Evolutionary conservation across 495 filamentous ascomycete genomes (phyloP), one percentile per base, ranked within the genome.

Genomic region (Patellaria atrata): DNA sequence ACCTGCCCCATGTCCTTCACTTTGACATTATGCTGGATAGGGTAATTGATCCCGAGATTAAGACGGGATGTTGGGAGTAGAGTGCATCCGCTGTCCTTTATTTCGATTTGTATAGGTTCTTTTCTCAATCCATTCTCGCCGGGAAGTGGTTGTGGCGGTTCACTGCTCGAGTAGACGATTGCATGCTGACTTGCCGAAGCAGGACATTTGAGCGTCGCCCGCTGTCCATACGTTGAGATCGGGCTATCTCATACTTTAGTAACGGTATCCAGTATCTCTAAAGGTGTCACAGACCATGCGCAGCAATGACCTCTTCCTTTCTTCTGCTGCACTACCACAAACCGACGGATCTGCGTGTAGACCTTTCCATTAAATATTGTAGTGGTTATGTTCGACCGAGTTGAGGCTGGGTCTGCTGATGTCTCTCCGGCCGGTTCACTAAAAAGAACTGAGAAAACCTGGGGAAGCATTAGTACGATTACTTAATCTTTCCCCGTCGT

Each of bases 171-270:
- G 35, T 61, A 52, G 5, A 61, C 52, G 14, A 62, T 42, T 5
- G 62, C 46, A 47, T 65, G 63, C 18, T 55, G 50, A 28, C 34
- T 57, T 48, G 1, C 58, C 36, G 0, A 52, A 53, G 1, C 12
- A n/a, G n/a, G n/a, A n/a, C n/a, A 17, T 35, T 64, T 63, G 0
- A 46, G 38, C 1, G 62, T 48, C 4, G 54, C 60, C 25, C 45
- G 47, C 8, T 51, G 38, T 9, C 51, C 26, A 33, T 65, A 64
- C 1, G 61, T 63, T 10, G 40, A 48, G 11, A 64, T 55, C 5
- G 56, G 51, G 22, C 44, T 47, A 30, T 24, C 52, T 5, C 3
- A 19, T n/a, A n/a, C n/a, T 11, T 33, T 21, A 20, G 31, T 5
- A 33, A 3, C 3, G 3, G 12, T 6, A 19, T 19, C 8, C 9